These are phyloP conservation scores for Cordyceps pruinosa DNA, from an alignment of 2,329 filamentous ascomycete genomes.

Conservation along the genomic window DNA sequence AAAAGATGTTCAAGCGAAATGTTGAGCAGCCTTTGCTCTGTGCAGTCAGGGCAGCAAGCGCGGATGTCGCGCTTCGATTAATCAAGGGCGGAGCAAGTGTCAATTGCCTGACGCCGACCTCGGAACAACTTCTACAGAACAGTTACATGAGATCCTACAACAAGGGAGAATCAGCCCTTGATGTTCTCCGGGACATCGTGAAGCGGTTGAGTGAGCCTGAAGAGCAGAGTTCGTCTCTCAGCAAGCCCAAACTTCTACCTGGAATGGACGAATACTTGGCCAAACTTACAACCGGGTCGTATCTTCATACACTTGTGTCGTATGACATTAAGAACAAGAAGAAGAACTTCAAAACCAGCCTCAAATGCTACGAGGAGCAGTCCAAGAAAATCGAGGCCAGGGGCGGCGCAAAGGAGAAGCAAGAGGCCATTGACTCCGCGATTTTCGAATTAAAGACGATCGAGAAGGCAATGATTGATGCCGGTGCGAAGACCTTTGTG, in stretches of 20 bases:
- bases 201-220: slow-evolving; percentile 31
- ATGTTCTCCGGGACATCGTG: slow-evolving; percentile 50
- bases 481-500: slow-evolving; percentile 59
- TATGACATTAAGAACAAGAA: slow-evolving; percentile 29
- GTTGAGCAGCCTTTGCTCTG: slow-evolving; percentile 60
- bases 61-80: slow-evolving; percentile 48
- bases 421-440: slow-evolving; percentile 43
- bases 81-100: slow-evolving; percentile 59
- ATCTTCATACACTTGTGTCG: slow-evolving; percentile 49
- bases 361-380: slow-evolving; percentile 22
- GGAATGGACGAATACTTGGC: slow-evolving; percentile 47
- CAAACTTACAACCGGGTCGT: slow-evolving; percentile 46
- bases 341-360: slow-evolving; percentile 25
- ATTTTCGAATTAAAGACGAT: slow-evolving; percentile 48
- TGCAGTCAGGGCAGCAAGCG: slow-evolving; percentile 42
- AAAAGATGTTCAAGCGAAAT: slow-evolving; percentile 37
- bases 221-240: slow-evolving; percentile 11
- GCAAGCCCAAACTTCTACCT: slow-evolving; percentile 22
- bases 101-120: slow-evolving; percentile 46
- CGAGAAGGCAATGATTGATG: slow-evolving; percentile 46
- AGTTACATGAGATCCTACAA: slow-evolving; percentile 26
- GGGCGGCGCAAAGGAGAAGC: slow-evolving; percentile 43
- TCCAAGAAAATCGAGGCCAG: slow-evolving; percentile 6
- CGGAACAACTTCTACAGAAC: slow-evolving; percentile 29
- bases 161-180: slow-evolving; percentile 47